Evolutionary conservation across 2,329 filamentous ascomycete genomes (phyloP).

Genomic region (Stachybotrys chartarum): DNA sequence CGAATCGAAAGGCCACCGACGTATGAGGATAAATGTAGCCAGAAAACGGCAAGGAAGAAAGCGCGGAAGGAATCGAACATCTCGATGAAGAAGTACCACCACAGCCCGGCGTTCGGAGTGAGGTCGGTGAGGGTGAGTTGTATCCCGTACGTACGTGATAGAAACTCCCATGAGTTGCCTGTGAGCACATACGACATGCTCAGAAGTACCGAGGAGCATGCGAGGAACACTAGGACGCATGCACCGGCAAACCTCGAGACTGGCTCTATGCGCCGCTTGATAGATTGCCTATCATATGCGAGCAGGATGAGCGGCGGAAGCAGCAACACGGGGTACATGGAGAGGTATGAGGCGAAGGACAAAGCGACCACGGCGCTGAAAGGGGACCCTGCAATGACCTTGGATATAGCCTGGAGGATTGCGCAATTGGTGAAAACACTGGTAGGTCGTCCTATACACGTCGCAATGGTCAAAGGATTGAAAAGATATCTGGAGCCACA

Average conservation of each 20-base stretch:
- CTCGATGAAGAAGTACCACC: constrained; percentile 99
- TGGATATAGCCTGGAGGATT: constrained; percentile 75
- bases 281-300: constrained; percentile 60
- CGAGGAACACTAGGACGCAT: constrained; percentile 45
- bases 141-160: constrained; percentile 84
- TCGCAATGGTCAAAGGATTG: constrained; percentile 88
- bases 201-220: constrained; percentile 56
- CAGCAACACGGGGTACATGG: constrained; percentile 83
- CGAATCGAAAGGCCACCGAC: constrained; percentile 80
- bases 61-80: constrained; percentile 98
- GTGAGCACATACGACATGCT: constrained; percentile 67
- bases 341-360: constrained; percentile 82
- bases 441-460: constrained; percentile 84
- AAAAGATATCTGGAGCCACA: constrained; percentile 68
- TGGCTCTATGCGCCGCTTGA: constrained; percentile 25
- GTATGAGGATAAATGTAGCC: constrained; percentile 89
- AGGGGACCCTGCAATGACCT: constrained; percentile 66
- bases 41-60: constrained; percentile 97
- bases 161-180: constrained; percentile 76
- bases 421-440: constrained; percentile 84
- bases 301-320: constrained; percentile 76
- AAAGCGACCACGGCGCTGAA: constrained; percentile 77
- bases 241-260: constrained; percentile 43
- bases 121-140: constrained; percentile 87
- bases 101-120: constrained; percentile 89